Base-by-base conservation (phyloP, 78 protist genomes). In the Dictyostelium purpureum region DNA sequence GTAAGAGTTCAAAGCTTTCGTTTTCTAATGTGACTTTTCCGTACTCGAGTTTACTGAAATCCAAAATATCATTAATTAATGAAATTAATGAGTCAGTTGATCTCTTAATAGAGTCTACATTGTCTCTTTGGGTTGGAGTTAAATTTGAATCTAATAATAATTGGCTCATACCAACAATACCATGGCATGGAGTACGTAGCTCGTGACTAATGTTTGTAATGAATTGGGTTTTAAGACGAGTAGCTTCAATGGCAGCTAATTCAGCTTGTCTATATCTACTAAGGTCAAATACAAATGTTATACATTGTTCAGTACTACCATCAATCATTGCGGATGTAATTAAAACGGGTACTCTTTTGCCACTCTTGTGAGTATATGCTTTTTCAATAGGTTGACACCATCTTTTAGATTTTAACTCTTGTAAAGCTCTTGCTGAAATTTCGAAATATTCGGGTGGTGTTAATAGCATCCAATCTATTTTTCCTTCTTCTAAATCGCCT, bases 171-270 rank as follows among this genome's bases (percentile, higher is more conserved):
- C 97, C 97, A 2, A 96, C 57, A 4, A 96, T 77, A 45, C 94
- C 96, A 31, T 93, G 91, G 56, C 95, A 77, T 5, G 97, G 97
- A 24, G 96, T 96, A n/a, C 97, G 83, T 21, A 96, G 57, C 28
- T 96, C 97, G 65, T 96, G 97, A 2, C 78, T 37, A 42, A 96
- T 96, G 38, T 80, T 73, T 31, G 95, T 93, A 49, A 96, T 66
- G 70, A 96, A 96, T 37, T 82, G 87, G 7, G 90, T 43, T 56
- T 90, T 90, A 2, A 90, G 42, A 6, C 80, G 54, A 0, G 56
- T 73, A 4, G 92, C 92, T 45, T 85, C 51, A 47, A 85, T 85
- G 0, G 92, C 92, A 6, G 82, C 78, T 59, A 56, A 31, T 47
- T 85, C 92, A 16, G 92, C 80, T 57, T 85, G 77, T 59, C 92